Base-by-base conservation (phyloP, 2,329 filamentous ascomycete species). In the Ceratocystis alfenasii region DNA sequence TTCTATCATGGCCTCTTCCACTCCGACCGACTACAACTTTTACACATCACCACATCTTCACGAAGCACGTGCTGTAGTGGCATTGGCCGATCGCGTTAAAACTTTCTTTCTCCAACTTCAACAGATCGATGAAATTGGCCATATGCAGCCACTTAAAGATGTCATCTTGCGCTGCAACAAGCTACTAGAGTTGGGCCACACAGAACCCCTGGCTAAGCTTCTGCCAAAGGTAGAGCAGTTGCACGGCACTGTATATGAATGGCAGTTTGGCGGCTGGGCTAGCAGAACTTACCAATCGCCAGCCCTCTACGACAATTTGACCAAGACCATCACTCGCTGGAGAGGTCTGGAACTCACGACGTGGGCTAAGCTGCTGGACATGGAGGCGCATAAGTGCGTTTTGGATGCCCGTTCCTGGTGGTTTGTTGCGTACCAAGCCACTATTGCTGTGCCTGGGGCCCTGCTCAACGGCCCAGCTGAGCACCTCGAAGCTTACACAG, bases 371-470 rank as follows among this genome's bases (percentile, higher is more conserved):
- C 76, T 99, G 2, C 87, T 99, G 68, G 90, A 96, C 70, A 85
- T 89, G 74, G 94, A 99, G 74, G 81, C 85, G 46, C 80, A 83
- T 64, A 90, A 88, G 71, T 91, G 87, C 70, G 79, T 86, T 25
- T 83, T 89, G 62, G 87, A 90, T 72, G 91, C 93, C 1, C 87
- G 86, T 71, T 87, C 88, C 17, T 99, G 94, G 94, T 99, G 92
- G 87, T 99, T 96, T 71, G 82, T 97, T 68, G 91, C 93, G 0
- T 99, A 96, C 72, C 90, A 97, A 74, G 90, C 87, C 3, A 84
- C 95, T 53, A 82, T 99, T 70, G 87, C 86, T 2, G 87, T 86
- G 8, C 88, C 92, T 0, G 78, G 89, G 65, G 81, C 83, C 22
- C 80, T 93, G 68, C 78, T 82, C 0, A 80, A 84, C 66, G 79